Evolutionary conservation across 345 rosid genomes (phyloP).

Genomic region (Eucalyptus regnans): DNA sequence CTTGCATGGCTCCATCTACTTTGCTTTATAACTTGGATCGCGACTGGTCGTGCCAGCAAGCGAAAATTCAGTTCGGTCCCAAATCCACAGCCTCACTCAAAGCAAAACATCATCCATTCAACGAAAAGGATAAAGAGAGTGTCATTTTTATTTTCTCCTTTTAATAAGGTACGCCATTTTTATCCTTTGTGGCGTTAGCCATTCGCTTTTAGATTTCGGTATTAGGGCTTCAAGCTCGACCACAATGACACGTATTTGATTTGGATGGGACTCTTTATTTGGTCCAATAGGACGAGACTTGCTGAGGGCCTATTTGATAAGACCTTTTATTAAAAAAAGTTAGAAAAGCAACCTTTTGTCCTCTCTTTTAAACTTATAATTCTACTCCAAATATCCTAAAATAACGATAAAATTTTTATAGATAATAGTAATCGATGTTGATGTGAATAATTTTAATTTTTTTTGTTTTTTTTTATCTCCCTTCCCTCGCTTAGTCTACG

Average conservation of each 20-base stretch:
- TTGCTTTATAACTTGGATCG: neutral
- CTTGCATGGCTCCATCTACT: neutral
- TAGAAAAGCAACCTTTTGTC: neutral
- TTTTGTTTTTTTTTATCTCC: neutral
- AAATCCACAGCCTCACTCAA: neutral
- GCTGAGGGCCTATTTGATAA: neutral
- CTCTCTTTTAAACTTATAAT: neutral
- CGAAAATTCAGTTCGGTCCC: neutral
- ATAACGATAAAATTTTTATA: neutral
- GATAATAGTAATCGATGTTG: fast-evolving
- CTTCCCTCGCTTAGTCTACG: neutral
- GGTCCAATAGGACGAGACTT: neutral
- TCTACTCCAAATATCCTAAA: neutral
- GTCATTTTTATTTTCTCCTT: neutral
- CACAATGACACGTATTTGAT: neutral
- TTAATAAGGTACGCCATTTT: neutral
- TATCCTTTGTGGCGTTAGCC: neutral
- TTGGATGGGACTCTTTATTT: neutral
- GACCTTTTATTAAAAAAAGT: neutral
- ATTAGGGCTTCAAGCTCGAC: neutral
- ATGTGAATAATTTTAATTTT: fast-evolving
- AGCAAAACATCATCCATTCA: neutral
- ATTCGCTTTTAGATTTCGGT: neutral
- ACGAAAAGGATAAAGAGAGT: neutral
- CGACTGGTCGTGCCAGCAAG: neutral